These are phyloP conservation scores for Botryotinia narcissicola DNA, from an alignment of 2,329 filamentous ascomycete genomes.

Conservation along the genomic window DNA sequence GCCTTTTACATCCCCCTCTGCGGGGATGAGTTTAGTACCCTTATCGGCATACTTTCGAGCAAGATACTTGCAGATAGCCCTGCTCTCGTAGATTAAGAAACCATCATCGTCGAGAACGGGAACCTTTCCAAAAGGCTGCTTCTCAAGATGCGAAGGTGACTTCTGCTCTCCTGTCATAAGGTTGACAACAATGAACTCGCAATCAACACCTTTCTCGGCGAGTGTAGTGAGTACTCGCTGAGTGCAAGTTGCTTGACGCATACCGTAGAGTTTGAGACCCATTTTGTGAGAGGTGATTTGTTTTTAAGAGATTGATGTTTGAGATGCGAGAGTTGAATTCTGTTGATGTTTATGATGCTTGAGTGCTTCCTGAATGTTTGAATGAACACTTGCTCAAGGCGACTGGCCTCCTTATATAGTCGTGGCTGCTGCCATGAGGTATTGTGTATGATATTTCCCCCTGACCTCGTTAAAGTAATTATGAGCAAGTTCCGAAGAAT, in stretches of 20 bases:
- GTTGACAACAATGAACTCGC: slow-evolving; percentile 35
- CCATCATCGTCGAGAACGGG: slow-evolving; percentile 40
- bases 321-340: background rate
- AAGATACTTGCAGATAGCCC: slow-evolving; percentile 38
- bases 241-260: slow-evolving; percentile 33
- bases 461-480: background rate
- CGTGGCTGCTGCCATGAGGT: background rate
- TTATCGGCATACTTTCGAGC: slow-evolving; percentile 37
- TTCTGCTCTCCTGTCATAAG: slow-evolving; percentile 34
- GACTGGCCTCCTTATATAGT: background rate
- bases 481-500: background rate
- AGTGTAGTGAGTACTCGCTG: slow-evolving; percentile 36
- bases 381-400: background rate
- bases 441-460: background rate
- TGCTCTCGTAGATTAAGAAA: slow-evolving; percentile 31
- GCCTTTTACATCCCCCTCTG: slow-evolving; percentile 29
- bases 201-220: slow-evolving; percentile 36
- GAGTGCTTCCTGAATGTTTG: background rate
- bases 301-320: background rate
- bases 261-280: slow-evolving; percentile 39
- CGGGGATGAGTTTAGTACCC: slow-evolving; percentile 33
- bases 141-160: slow-evolving; percentile 23
- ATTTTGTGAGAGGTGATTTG: slow-evolving; percentile 28
- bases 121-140: slow-evolving; percentile 41
- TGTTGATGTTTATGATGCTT: background rate